Percentiles rank a stretch among this genome's conserved stretches.
Evolutionary conservation across 768 basidiomycete genomes (phyloP).

Genomic region (Kwoniella europaea): DNA sequence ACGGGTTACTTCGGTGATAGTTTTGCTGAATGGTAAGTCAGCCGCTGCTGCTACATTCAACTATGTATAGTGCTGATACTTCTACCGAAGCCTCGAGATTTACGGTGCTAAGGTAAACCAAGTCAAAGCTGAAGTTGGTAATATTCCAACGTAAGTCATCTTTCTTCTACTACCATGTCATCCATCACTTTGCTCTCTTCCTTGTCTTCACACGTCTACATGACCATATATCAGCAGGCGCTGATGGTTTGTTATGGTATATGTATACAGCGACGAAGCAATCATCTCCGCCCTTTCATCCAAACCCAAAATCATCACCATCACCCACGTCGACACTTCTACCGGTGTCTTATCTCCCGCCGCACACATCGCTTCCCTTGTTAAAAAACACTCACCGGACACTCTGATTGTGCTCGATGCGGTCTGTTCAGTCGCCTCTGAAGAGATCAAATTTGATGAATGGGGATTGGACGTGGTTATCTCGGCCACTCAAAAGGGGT

Average conservation of each 20-base stretch:
- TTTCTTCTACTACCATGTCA: background rate
- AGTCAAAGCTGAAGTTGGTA: conserved; percentile 80
- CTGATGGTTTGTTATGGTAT: background rate
- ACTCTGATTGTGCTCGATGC: conserved; percentile 87
- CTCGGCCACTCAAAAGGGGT: conserved; percentile 64
- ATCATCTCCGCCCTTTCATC: conserved; percentile 66
- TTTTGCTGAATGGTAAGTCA: conserved; percentile 80
- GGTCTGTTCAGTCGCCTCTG: conserved; percentile 95
- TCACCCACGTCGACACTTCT: conserved; percentile 71
- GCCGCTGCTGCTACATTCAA: background rate
- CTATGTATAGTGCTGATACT: background rate
- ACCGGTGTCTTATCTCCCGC: conserved; percentile 83
- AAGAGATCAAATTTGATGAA: conserved; percentile 90
- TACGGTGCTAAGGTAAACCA: conserved; percentile 90
- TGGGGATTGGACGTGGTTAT: conserved; percentile 89
- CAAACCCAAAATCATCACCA: conserved; percentile 84
- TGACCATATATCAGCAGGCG: too few relatives aligned
- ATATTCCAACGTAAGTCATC: conserved; percentile 64
- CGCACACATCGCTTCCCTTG: conserved; percentile 72
- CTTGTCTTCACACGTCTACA: background rate
- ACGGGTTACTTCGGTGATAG: conserved; percentile 94
- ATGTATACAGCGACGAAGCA: conserved; percentile 44
- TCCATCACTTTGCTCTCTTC: background rate
- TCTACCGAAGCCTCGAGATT: conserved; percentile 67
- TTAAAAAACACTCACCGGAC: conserved; percentile 77